Percentiles rank a stretch among this genome's conserved stretches.
These are phyloP conservation scores for Claviceps maximensis DNA, from an alignment of 2,329 filamentous ascomycete genomes.

Conservation along the genomic window DNA sequence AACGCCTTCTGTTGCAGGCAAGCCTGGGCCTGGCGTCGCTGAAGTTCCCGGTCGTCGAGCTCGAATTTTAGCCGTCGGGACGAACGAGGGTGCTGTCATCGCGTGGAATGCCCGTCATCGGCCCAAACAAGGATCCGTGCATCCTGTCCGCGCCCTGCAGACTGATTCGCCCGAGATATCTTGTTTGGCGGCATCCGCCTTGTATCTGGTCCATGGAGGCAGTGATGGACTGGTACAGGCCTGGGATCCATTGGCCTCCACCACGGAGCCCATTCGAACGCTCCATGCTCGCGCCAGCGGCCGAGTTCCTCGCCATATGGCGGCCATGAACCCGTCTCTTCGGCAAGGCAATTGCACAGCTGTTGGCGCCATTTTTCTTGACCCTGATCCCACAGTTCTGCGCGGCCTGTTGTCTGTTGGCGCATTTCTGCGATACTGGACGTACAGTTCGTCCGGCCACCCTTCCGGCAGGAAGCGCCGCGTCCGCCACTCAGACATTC, in stretches of 20 bases:
- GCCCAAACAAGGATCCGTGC: slow-evolving; percentile 30
- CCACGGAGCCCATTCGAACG: slow-evolving; percentile 63
- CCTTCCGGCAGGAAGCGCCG: slow-evolving; percentile 68
- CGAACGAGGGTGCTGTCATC: slow-evolving; percentile 60
- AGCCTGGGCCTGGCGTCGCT: slow-evolving; percentile 21
- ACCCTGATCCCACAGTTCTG: slow-evolving; percentile 74
- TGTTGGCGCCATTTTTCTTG: slow-evolving; percentile 71
- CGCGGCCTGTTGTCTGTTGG: slow-evolving; percentile 81
- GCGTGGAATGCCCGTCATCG: slow-evolving; percentile 74
- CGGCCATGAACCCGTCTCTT: slow-evolving; percentile 40
- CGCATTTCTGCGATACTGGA: slow-evolving; percentile 82
- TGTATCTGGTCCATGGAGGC: slow-evolving; percentile 86
- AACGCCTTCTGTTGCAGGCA: slow-evolving; percentile 8
- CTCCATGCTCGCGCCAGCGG: slow-evolving; percentile 76
- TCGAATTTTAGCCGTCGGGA: slow-evolving; percentile 71
- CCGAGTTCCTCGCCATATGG: slow-evolving; percentile 61
- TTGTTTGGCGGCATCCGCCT: slow-evolving; percentile 65
- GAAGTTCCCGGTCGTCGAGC: slow-evolving; percentile 78
- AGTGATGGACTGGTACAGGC: slow-evolving; percentile 91
- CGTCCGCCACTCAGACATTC: slow-evolving; percentile 51
- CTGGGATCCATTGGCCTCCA: slow-evolving; percentile 90
- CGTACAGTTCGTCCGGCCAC: slow-evolving; percentile 73
- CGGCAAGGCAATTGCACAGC: slow-evolving; percentile 65
- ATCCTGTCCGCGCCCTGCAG: slow-evolving; percentile 67
- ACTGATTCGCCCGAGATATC: slow-evolving; percentile 85